A percentile compares a stretch with the other conserved stretches of the same genome.
phyloP scores from a whole-genome alignment of 371 early-diverging fungal genomes.

The Saksenaea oblongispora region DNA sequence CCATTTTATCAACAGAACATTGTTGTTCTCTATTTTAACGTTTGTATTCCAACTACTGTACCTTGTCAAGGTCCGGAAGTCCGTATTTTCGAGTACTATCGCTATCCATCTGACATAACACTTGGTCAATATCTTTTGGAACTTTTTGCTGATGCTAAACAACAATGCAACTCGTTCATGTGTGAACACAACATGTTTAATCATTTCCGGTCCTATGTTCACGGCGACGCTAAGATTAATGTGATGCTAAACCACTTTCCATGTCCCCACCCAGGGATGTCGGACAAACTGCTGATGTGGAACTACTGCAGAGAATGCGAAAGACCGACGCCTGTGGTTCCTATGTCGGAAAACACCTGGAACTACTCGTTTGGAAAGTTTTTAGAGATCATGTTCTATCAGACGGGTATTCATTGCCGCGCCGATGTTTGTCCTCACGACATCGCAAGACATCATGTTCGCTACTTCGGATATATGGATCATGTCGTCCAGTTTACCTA shows the following conservation, averaged over 20 bases:
- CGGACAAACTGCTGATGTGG: constrained; percentile 89
- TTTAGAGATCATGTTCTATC: constrained; percentile 88
- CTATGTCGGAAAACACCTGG: constrained; percentile 91
- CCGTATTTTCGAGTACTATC: constrained; percentile 84
- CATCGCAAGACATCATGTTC: constrained; percentile 78
- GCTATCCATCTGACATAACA: constrained; percentile 75
- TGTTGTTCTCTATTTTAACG: constrained; percentile 72
- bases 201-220: constrained; percentile 89
- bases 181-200: constrained; percentile 77
- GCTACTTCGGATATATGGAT: constrained; percentile 80
- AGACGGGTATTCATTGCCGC: constrained; percentile 65
- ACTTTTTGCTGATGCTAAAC: constrained; percentile 70
- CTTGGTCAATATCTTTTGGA: constrained; percentile 90
- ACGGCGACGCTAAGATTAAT: constrained; percentile 78
- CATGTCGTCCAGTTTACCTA: constrained; percentile 81
- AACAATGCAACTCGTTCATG: constrained; percentile 66
- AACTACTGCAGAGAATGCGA: constrained; percentile 80
- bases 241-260: constrained; percentile 76
- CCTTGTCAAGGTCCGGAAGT: constrained; percentile 83
- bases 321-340: constrained; percentile 69
- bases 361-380: constrained; percentile 97
- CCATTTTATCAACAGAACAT: constrained; percentile 80
- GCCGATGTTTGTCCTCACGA: constrained; percentile 86
- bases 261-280: constrained; percentile 70
- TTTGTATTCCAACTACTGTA: constrained; percentile 64